Percentiles rank a stretch among this genome's conserved stretches.
Evolutionary conservation across 2,329 filamentous ascomycete species (phyloP).

Genomic region (Arthrobotrys musiformis): DNA sequence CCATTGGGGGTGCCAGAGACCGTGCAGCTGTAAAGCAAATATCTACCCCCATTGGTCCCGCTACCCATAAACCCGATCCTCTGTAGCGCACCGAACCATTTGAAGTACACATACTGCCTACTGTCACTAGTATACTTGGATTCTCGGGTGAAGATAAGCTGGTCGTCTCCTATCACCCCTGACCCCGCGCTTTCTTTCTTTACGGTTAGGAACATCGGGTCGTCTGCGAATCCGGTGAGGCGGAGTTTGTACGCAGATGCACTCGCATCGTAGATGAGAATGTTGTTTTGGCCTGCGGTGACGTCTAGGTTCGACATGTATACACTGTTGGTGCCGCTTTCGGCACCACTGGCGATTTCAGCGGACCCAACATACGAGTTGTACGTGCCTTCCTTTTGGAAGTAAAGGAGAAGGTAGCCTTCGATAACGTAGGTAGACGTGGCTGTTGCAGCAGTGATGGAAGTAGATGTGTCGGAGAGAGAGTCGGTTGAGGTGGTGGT

Average conservation of each 20-base stretch:
- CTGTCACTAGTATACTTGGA: background rate
- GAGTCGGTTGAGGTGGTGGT: background rate
- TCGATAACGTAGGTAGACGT: background rate
- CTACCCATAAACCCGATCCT: background rate
- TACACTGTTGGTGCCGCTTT: background rate
- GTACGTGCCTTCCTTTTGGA: background rate
- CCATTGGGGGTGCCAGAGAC: background rate
- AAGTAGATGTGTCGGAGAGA: background rate
- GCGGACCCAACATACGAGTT: background rate
- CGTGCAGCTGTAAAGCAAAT: background rate
- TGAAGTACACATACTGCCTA: background rate
- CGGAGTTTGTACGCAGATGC: background rate
- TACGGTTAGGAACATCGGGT: background rate
- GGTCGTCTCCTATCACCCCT: background rate
- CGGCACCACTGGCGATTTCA: background rate
- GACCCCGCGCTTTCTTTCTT: background rate
- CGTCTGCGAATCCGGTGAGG: background rate
- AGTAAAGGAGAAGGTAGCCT: background rate
- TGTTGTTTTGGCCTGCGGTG: background rate
- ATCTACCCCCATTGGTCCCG: background rate
- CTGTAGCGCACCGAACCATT: background rate
- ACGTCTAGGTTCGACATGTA: background rate
- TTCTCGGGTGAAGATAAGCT: background rate
- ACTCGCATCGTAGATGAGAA: background rate
- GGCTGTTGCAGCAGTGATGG: background rate